Percentiles rank a stretch among this genome's conserved stretches.
phyloP scores from a whole-genome alignment of 345 rosid species.

The Linum tenue region DNA sequence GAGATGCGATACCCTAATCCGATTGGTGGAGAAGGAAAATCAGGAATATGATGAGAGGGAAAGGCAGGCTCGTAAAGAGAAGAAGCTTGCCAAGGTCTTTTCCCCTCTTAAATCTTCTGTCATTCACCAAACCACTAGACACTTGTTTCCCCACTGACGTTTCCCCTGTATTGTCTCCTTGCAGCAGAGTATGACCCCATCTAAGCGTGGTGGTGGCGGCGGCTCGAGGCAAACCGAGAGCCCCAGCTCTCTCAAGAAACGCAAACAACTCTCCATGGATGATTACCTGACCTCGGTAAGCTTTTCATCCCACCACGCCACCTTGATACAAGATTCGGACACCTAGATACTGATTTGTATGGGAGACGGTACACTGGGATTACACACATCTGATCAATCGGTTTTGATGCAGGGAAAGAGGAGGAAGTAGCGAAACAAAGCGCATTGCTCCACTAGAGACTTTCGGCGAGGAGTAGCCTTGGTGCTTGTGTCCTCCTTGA shows the following conservation, averaged over 20 bases:
- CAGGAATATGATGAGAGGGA: conserved; percentile 94
- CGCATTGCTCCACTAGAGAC: not conserved
- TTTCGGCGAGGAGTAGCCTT: not conserved
- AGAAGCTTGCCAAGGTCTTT: conserved; percentile 87
- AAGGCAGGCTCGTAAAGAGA: conserved; percentile 96
- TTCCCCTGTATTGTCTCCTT: not conserved
- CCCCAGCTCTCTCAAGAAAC: conserved; percentile 58
- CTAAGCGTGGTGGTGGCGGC: conserved; percentile 46
- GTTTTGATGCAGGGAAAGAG: conserved; percentile 47
- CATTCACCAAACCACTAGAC: not conserved
- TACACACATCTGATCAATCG: not conserved
- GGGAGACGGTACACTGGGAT: not conserved
- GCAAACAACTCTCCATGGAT: conserved; percentile 81
- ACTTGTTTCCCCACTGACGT: not conserved
- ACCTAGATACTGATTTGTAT: no score
- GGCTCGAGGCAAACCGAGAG: conserved; percentile 57
- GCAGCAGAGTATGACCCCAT: conserved; percentile 52
- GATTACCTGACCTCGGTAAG: conserved; percentile 55
- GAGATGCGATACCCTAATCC: conserved; percentile 90
- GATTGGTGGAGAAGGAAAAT: conserved; percentile 97
- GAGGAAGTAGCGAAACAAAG: conserved; percentile 33
- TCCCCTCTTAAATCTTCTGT: not conserved
- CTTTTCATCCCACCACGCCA: not conserved
- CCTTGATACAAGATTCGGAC: not conserved
- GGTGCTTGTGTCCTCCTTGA: no score